phyloP scores from a whole-genome alignment of 1,284 basidiomycete species.

The Golubevia pallescens region DNA sequence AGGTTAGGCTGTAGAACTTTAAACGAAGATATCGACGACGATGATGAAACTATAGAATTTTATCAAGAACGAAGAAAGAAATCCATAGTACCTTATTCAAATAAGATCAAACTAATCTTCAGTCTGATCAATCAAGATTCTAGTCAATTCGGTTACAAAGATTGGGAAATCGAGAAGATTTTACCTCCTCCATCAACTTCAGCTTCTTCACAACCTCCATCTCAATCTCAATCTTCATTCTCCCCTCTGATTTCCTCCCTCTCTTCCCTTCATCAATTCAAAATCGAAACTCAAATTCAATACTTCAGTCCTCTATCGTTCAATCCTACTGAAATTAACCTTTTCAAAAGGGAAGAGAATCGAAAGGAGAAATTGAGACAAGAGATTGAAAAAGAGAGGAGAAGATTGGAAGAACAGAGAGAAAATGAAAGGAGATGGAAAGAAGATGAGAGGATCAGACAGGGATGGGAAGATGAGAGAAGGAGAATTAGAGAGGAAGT shows the following conservation, averaged over 20 bases:
- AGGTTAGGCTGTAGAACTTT: no score
- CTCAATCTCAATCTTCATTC: neutral
- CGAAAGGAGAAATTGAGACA: neutral
- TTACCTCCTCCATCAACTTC: neutral
- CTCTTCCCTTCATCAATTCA: constrained; percentile 78
- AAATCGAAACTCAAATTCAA: constrained; percentile 90
- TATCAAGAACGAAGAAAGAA: no score
- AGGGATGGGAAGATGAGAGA: constrained; percentile 11
- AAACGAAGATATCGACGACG: no score
- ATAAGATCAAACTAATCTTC: constrained; percentile 47
- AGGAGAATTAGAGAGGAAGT: constrained; percentile 20
- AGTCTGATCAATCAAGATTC: constrained; percentile 54
- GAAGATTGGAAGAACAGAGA: no score
- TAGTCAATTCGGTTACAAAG: constrained; percentile 8
- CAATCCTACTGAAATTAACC: constrained; percentile 67
- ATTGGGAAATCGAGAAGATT: constrained; percentile 11
- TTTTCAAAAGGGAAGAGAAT: neutral
- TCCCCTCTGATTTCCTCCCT: neutral
- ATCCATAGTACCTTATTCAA: constrained; percentile 48
- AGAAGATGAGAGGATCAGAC: constrained; percentile 2
- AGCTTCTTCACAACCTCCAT: neutral
- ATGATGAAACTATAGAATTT: no score
- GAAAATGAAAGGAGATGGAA: no score
- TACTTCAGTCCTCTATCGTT: constrained; percentile 89
- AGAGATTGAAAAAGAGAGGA: neutral